Base-by-base conservation (phyloP, 306 rosid genomes). In the Aeschynomene evenia region DNA sequence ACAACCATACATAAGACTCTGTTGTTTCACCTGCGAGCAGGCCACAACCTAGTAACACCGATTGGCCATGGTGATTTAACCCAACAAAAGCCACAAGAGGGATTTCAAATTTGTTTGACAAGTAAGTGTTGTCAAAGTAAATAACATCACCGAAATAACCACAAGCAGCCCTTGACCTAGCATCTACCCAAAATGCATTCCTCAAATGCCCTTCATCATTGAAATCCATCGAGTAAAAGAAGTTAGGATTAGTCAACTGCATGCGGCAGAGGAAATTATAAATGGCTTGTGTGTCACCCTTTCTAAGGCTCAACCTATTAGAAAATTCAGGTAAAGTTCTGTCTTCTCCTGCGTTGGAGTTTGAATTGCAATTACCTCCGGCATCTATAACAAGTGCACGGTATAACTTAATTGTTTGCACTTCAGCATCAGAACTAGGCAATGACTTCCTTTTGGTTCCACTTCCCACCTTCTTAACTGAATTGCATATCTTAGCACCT, bases 1-100 rank as follows among this genome's bases (percentile, higher is more conserved):
- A 88, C 72, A 93, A 73, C 98, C 98, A 93, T 66, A 51, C 3
- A 79, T 90, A 93, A 53, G 97, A 88, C 60, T 88, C 90, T 13
- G 62, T 42, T 1, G 88, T 86, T 77, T 93, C 97, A 74, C 97
- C 89, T 15, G 97, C 90, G 63, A 90, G 89, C 33, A 90, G 84
- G 40, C 96, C 97, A 81, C 96, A 90, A 15, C 98, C 98, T 49
- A 93, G 80, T 69, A 93, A 77, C 34, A 90, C 96, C 0, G 86
- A 66, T 66, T 88, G 97, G 31, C 91, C 97, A 73, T 93, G 97
- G 80, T 93, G 93, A 82, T 88, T 93, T 71, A 84, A 77, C 58
- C 97, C 98, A 29, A 90, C 92, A 79, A 93, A 84, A 13, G 85
- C 90, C 74, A 93, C 98, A 52, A 93, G 94, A 26, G 97, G 98